phyloP scores from a whole-genome alignment of 352 stramenopile species.

The Pythium guiyangense region DNA sequence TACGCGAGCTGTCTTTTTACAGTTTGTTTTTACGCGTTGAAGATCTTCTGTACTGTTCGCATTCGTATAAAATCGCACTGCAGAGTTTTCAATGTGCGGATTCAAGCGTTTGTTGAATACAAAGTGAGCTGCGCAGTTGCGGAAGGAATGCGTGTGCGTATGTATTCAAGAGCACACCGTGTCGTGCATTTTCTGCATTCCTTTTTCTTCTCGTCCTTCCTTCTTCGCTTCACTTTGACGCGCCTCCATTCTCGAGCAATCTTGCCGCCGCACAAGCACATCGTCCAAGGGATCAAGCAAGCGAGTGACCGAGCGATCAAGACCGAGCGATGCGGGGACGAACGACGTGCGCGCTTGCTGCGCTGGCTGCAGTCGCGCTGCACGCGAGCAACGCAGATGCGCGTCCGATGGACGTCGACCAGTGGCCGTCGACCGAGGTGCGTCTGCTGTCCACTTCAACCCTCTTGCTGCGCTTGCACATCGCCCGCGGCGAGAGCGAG shows the following conservation, averaged over 20 bases:
- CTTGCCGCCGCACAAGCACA: slow-evolving; percentile 2
- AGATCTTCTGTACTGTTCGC: too few species aligned
- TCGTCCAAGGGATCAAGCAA: background rate
- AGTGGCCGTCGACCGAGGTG: slow-evolving; percentile 82
- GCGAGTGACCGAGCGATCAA: slow-evolving; percentile 10
- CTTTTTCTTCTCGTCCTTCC: slow-evolving; percentile 3
- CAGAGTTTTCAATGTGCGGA: too few species aligned
- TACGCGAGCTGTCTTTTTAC: too few species aligned
- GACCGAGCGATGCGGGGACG: slow-evolving; percentile 7
- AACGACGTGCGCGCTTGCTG: slow-evolving; percentile 6
- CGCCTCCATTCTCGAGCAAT: slow-evolving; percentile 3
- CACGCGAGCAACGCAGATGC: slow-evolving; percentile 16
- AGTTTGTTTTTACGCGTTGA: too few species aligned
- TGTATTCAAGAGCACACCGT: too few species aligned
- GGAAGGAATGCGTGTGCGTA: too few species aligned
- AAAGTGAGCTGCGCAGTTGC: too few species aligned
- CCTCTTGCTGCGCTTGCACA: background rate
- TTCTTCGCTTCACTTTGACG: slow-evolving; percentile 1
- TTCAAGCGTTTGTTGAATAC: too few species aligned
- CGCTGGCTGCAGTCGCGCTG: slow-evolving; percentile 21
- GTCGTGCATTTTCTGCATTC: too few species aligned
- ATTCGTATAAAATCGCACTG: too few species aligned
- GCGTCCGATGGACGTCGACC: slow-evolving; percentile 72
- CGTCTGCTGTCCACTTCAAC: slow-evolving; percentile 3
- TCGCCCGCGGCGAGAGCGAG: background rate